Evolutionary conservation across 306 rosid species (phyloP).

Genomic region (Vachellia collinsii): DNA sequence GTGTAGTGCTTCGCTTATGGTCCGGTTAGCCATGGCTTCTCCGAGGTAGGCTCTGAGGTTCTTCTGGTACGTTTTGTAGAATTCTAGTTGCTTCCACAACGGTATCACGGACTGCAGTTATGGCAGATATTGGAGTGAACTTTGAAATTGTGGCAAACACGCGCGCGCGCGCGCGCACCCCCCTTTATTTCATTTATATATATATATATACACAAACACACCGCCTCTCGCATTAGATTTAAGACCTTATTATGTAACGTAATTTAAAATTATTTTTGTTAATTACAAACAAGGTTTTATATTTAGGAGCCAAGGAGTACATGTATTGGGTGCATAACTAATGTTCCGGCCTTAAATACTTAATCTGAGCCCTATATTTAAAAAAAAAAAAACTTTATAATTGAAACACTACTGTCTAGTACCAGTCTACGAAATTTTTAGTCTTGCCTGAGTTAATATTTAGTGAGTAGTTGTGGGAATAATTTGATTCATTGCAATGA

Average conservation of each 20-base stretch:
- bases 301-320: too few species aligned
- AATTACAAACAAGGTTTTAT: too few species aligned
- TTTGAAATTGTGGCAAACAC: background rate
- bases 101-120: conserved; percentile 80
- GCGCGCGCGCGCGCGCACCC: too few species aligned
- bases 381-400: background rate
- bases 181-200: too few species aligned
- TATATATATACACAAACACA: too few species aligned
- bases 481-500: background rate
- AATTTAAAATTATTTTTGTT: too few species aligned
- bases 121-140: background rate
- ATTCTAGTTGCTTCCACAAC: conserved; percentile 76
- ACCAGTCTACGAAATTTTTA: background rate
- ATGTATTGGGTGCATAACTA: background rate
- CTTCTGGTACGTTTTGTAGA: conserved; percentile 70
- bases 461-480: background rate
- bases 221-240: too few species aligned
- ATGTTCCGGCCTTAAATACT: background rate
- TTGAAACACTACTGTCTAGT: too few species aligned
- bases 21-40: conserved; percentile 49
- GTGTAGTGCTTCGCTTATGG: conserved; percentile 60
- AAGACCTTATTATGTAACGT: too few species aligned
- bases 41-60: conserved; percentile 62
- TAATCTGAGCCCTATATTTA: background rate
- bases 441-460: background rate